These are phyloP conservation scores for Beauveria medogensis DNA, from an alignment of 2,329 filamentous ascomycete genomes.

Conservation along the genomic window DNA sequence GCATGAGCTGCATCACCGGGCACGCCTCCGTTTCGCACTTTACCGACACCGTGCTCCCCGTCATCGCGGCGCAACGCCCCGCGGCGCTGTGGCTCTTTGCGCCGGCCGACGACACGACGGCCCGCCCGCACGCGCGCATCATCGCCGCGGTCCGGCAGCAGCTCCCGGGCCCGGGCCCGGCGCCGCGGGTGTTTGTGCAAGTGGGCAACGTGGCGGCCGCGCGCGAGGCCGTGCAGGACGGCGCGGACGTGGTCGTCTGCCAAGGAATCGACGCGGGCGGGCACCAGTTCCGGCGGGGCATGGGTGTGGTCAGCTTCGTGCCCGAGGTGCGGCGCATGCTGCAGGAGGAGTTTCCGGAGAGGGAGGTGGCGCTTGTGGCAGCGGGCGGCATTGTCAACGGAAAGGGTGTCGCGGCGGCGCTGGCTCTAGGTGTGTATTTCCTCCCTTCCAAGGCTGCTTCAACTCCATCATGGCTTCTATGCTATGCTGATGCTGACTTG, in stretches of 20 bases:
- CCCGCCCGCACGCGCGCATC: conserved; percentile 29
- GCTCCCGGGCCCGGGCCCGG: neutral
- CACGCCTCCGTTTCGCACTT: conserved; percentile 33
- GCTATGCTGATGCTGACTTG: neutral
- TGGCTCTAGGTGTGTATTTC: conserved; percentile 40
- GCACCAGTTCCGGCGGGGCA: conserved; percentile 48
- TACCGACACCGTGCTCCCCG: conserved; percentile 34
- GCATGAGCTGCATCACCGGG: conserved; percentile 49
- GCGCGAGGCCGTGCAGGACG: conserved; percentile 36
- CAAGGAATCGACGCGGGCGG: conserved; percentile 59
- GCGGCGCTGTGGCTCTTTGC: conserved; percentile 62
- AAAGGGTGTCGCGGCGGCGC: conserved; percentile 45
- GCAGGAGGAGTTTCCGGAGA: conserved; percentile 25
- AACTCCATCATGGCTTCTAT: no score
- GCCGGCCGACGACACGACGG: conserved; percentile 33
- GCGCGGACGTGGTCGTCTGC: conserved; percentile 50
- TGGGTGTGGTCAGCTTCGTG: conserved; percentile 47
- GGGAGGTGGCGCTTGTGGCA: conserved; percentile 38
- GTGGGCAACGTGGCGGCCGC: conserved; percentile 52
- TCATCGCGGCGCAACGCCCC: conserved; percentile 45
- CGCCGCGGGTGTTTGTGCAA: conserved; percentile 49
- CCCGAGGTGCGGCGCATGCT: conserved; percentile 48
- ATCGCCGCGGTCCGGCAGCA: conserved; percentile 26
- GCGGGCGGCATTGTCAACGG: conserved; percentile 53
- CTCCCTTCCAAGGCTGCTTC: neutral